Conservation (phyloP, 371 early-diverging fungal genomes). For the Saksenaea vasiformis region DNA sequence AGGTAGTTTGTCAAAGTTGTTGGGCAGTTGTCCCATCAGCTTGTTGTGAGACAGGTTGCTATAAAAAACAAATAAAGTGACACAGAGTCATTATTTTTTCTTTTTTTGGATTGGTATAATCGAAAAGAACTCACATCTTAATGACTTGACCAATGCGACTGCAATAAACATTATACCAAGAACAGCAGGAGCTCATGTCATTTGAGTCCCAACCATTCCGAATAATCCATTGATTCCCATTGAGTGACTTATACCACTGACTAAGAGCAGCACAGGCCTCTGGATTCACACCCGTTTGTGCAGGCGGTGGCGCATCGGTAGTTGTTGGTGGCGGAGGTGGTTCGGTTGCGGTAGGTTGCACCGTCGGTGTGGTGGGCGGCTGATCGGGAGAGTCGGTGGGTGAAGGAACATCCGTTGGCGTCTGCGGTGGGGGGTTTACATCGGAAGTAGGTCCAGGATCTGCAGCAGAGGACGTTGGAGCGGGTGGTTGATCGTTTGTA, state of each 20-base stretch:
- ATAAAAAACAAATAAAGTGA: background rate
- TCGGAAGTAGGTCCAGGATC: background rate
- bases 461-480: background rate
- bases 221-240: constrained; percentile 40
- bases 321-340: background rate
- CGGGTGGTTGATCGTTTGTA: background rate
- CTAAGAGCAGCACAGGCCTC: constrained; percentile 34
- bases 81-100: background rate
- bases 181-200: constrained; percentile 47
- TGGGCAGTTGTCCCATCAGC: constrained; percentile 49
- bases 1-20: constrained; percentile 38
- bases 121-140: constrained; percentile 33
- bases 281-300: constrained; percentile 13
- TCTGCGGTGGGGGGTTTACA: background rate
- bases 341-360: background rate
- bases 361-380: background rate
- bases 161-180: constrained; percentile 45
- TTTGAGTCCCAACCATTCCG: constrained; percentile 41
- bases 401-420: background rate
- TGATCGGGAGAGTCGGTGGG: background rate
- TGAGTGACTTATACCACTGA: constrained; percentile 31
- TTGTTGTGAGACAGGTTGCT: constrained; percentile 51
- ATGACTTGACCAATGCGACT: constrained; percentile 33
- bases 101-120: constrained; percentile 6
- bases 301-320: background rate